Conservation (phyloP, 768 basidiomycete species). For the Botryobasidium botryosum region DNA sequence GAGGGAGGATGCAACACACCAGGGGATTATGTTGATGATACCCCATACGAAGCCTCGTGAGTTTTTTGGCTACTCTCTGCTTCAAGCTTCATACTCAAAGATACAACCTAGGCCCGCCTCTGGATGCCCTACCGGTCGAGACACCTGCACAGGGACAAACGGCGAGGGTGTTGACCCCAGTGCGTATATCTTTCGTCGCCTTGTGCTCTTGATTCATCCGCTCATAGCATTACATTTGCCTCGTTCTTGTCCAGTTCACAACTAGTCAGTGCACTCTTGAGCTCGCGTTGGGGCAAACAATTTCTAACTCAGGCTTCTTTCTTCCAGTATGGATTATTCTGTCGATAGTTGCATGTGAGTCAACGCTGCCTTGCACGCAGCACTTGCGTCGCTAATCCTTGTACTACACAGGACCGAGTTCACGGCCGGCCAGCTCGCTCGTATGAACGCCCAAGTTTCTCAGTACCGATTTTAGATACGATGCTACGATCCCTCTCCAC, state of each 20-base stretch:
- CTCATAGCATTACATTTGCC: no score
- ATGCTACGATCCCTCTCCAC: no score
- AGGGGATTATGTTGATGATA: constrained; percentile 5
- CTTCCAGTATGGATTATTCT: constrained; percentile 12
- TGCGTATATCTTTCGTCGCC: no score
- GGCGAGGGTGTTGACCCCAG: no score
- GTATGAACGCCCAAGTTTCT: constrained; percentile 2
- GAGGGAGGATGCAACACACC: constrained; percentile 4
- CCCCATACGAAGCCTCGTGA: constrained; percentile 3
- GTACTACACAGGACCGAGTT: no score
- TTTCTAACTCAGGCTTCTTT: not conserved
- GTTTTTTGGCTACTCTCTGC: no score
- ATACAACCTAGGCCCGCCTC: no score
- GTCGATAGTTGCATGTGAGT: constrained; percentile 13
- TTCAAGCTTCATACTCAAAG: no score
- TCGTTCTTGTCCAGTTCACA: constrained; percentile 12
- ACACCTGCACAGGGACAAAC: not conserved
- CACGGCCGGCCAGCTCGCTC: constrained; percentile 11
- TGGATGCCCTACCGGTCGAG: not conserved
- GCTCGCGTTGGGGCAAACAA: not conserved
- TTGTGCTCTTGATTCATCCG: no score
- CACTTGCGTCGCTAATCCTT: no score
- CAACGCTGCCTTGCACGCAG: no score
- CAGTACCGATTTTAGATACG: no score
- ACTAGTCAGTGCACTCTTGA: constrained; percentile 1